Evolutionary conservation across 1,284 basidiomycete species (phyloP).

Genomic region (Paramarasmius palmivorus): DNA sequence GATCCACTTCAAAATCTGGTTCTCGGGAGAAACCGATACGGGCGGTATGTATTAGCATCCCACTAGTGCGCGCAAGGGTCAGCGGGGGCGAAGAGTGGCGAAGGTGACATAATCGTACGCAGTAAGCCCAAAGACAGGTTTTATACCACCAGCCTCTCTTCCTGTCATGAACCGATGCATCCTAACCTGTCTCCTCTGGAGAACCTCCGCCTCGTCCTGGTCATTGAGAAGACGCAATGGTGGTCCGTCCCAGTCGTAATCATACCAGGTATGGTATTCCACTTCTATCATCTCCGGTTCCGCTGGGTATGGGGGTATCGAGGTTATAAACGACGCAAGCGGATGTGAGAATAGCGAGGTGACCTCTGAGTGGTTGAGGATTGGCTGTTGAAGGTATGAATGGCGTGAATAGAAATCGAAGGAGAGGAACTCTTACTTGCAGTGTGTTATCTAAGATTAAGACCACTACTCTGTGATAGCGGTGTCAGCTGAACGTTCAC

Average conservation of each 20-base stretch:
- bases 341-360: slow-evolving; percentile 81
- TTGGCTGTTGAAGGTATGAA: slow-evolving; percentile 51
- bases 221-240: not conserved
- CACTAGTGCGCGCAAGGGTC: slow-evolving; percentile 37
- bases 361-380: slow-evolving; percentile 79
- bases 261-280: slow-evolving; percentile 65
- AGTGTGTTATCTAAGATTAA: slow-evolving; percentile 74
- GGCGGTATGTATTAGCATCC: slow-evolving; percentile 72
- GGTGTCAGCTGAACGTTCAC: not conserved
- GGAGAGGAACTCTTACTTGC: slow-evolving; percentile 42
- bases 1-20: slow-evolving; percentile 65
- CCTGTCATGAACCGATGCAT: slow-evolving; percentile 83
- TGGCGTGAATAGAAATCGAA: not conserved
- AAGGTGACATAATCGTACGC: slow-evolving; percentile 56
- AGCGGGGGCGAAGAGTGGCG: not conserved
- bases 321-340: slow-evolving; percentile 70
- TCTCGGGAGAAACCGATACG: slow-evolving; percentile 60
- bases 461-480: slow-evolving; percentile 68
- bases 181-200: slow-evolving; percentile 31
- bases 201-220: not conserved
- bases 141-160: slow-evolving; percentile 75
- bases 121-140: slow-evolving; percentile 82
- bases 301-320: slow-evolving; percentile 58
- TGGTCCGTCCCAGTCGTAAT: slow-evolving; percentile 50
- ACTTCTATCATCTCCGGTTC: slow-evolving; percentile 57